Evolutionary conservation across 306 rosid genomes (phyloP).

Genomic region (Trifolium fragiferum): DNA sequence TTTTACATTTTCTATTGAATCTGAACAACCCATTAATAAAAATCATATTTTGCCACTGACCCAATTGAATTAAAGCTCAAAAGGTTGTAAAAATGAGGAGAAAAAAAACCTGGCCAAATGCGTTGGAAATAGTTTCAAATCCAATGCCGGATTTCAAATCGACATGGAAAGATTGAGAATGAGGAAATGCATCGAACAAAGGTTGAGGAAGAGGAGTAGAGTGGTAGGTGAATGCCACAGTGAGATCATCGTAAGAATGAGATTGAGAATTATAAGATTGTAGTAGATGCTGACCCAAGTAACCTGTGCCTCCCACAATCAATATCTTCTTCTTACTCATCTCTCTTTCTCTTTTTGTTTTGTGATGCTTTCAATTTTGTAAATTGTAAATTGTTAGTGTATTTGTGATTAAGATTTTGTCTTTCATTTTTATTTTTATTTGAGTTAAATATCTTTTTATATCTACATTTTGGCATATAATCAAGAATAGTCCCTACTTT

Average conservation of each 20-base stretch:
- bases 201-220: constrained; percentile 63
- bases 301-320: constrained; percentile 92
- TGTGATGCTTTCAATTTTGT: not conserved
- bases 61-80: constrained; percentile 5
- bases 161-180: constrained; percentile 58
- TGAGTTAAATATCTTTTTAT: too few species aligned
- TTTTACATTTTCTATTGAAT: not conserved
- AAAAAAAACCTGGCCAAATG: constrained; percentile 74
- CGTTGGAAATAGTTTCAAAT: constrained; percentile 62
- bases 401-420: too few species aligned
- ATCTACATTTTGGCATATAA: too few species aligned
- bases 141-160: constrained; percentile 84
- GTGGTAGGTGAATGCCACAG: constrained; percentile 71
- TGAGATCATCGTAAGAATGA: constrained; percentile 55
- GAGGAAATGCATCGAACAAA: constrained; percentile 59
- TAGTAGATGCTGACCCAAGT: constrained; percentile 89
- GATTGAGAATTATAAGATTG: constrained; percentile 44
- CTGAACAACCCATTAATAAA: not conserved
- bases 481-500: too few species aligned
- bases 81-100: not conserved
- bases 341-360: not conserved
- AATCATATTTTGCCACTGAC: not conserved
- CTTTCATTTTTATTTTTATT: too few species aligned
- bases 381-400: too few species aligned
- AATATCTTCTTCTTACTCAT: constrained; percentile 67